A percentile compares a stretch with the other conserved stretches of the same genome.
Evolutionary conservation across 75 land plant species (phyloP).

Genomic region (Adiantum capillusveneris): DNA sequence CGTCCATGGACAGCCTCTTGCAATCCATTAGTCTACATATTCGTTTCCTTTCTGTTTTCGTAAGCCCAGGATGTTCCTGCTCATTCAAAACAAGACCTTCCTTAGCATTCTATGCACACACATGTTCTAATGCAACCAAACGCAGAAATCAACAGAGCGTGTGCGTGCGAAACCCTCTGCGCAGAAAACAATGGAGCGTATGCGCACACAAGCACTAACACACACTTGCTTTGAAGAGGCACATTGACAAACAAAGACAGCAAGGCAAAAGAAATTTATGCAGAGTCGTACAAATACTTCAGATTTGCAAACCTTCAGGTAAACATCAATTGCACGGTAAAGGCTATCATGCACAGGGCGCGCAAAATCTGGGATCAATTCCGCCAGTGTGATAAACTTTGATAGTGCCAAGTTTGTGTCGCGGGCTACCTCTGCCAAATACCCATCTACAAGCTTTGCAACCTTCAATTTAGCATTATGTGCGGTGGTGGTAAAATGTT

Average conservation of each 20-base stretch:
- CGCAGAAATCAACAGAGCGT: too few species aligned
- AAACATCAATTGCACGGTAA: conserved; percentile 74
- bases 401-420: conserved; percentile 41
- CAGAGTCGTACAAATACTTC: too few species aligned
- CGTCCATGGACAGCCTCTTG: conserved; percentile 64
- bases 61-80: conserved; percentile 56
- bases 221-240: too few species aligned
- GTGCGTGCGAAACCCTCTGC: too few species aligned
- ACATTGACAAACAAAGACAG: too few species aligned
- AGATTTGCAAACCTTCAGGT: conserved; percentile 45
- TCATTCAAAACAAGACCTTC: too few species aligned
- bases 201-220: too few species aligned
- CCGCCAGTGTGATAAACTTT: conserved; percentile 46
- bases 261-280: too few species aligned
- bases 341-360: conserved; percentile 57
- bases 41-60: conserved; percentile 50
- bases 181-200: too few species aligned
- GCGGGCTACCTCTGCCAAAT: conserved; percentile 52
- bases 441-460: conserved; percentile 58
- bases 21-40: conserved; percentile 61
- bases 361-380: conserved; percentile 39
- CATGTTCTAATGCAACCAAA: too few species aligned
- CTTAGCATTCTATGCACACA: too few species aligned
- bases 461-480: conserved; percentile 23
- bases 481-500: conserved; percentile 3